Evolutionary conservation across 2,329 filamentous ascomycete genomes (phyloP), one percentile per base, ranked within the genome.

Genomic region (Akanthomyces lecanii): DNA sequence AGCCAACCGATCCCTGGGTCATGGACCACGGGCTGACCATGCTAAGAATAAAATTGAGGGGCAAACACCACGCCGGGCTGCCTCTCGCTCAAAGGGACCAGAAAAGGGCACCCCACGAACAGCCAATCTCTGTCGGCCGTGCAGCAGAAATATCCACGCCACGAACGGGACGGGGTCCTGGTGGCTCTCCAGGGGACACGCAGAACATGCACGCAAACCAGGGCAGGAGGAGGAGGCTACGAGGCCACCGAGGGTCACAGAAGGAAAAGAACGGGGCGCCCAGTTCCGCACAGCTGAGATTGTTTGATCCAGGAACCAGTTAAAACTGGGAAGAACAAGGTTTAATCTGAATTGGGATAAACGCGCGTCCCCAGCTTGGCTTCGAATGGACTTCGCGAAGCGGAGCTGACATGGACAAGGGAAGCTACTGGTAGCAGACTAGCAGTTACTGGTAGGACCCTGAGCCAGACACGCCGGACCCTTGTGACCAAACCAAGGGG

Each of bases 291-390:
- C 4, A 36, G 33, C 33, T 36, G 33, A 36, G 33, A 36, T 36
- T 36, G 33, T 36, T 36, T 36, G 33, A 11, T 11, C 30, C 18
- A 8, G 30, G 50, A 12, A 38, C 50, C 30, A 53, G 30, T 53
- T 18, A 36, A 38, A 53, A 36, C 21, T 21, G 30, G 12, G 18
- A 16, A 33, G n/a, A n/a, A 16, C 11, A 55, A 33, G 21, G 33
- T 18, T 18, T 42, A 4, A 10, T 30, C 40, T 45, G 33, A 18
- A 54, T 54, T 47, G 28, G 50, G 50, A 61, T 47, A 61, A 53
- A 61, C 58, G 50, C 58, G 50, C 58, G 58, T 61, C 50, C 58
- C 33, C 45, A 8, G 57, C 7, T 38, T 38, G 5, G 25, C n/a
- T 42, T 47, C 11, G 7, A 23, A 53, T 45, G 38, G 12, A 36